Conservation (phyloP, 129 eudicot genomes). For the Deinandra increscens region DNA sequence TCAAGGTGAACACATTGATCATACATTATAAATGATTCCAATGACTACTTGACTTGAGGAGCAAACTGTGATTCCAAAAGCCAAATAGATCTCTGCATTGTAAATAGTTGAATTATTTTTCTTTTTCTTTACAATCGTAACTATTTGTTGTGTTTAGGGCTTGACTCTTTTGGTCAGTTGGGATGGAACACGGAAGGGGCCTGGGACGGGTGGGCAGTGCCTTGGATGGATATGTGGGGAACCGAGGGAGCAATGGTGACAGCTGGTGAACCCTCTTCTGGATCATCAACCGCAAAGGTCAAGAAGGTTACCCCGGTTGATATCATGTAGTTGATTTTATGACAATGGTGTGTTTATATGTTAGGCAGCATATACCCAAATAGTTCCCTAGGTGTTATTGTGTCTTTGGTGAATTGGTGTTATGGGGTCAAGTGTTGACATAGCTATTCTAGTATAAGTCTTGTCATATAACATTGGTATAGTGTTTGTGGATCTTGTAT, state of each 20-base stretch:
- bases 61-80: background rate
- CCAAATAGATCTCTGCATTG: too few species aligned
- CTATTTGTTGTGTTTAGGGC: slow-evolving; percentile 23
- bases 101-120: too few species aligned
- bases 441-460: background rate
- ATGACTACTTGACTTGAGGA: background rate
- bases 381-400: background rate
- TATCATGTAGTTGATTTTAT: slow-evolving; percentile 19
- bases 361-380: background rate
- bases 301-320: slow-evolving; percentile 32
- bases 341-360: background rate
- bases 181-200: slow-evolving; percentile 30
- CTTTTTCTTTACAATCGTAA: background rate
- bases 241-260: slow-evolving; percentile 32
- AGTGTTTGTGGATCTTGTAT: background rate
- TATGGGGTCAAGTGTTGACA: background rate
- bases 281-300: slow-evolving; percentile 21
- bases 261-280: slow-evolving; percentile 20
- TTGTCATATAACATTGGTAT: background rate
- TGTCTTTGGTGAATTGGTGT: slow-evolving; percentile 5
- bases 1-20: background rate
- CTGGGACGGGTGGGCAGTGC: slow-evolving; percentile 31
- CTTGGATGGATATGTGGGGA: slow-evolving; percentile 31
- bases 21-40: background rate
- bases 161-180: slow-evolving; percentile 17